Base-by-base conservation (phyloP, 371 early-diverging fungal species). In the Parasitella parasitica region DNA sequence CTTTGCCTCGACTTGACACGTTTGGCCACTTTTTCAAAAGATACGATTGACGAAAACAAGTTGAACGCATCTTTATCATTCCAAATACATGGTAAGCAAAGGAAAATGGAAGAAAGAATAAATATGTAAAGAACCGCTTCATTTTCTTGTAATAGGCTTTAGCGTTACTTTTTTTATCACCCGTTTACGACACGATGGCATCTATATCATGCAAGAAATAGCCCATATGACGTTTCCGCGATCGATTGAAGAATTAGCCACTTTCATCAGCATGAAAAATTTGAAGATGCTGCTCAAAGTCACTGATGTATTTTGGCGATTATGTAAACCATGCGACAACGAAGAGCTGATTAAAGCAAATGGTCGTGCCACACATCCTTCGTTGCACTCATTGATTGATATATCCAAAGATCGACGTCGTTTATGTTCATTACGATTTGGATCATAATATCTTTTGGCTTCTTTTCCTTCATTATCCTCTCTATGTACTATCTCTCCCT, bases 401-500 rank as follows among this genome's bases (percentile, higher is more conserved):
- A 57, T 51, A 34, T 60, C 36, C 61, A 60, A 56, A 60, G 52
- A 60, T 57, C 43, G 56, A 61, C 39, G 43, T 61, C 55, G 61
- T 55, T 34, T 27, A 57, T 66, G 58, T 57, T 53, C 61, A 61
- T 66, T 66, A 56, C 57, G 67, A 57, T 61, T 66, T 66, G 61
- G 61, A 60, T 54, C 61, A 66, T 66, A 48, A 43, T 60, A n/a
- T n/a, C n/a, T n/a, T n/a, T n/a, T n/a, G n/a, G n/a, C n/a, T 67
- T 67, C 57, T 60, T 59, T 61, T 67, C 54, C 54, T 57, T 38
- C n/a, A 38, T 55, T 55, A 55, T 38, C 28, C 55, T 55, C 55
- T 26, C 39, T 55, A 8, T 36, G 38, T 37, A 24, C 37, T 54
- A 54, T 54, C 54, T 54, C 38, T 26, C 24, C 27, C 55, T 38